Conservation (phyloP, 352 stramenopile species). For the Lagenidium sp. region DNA sequence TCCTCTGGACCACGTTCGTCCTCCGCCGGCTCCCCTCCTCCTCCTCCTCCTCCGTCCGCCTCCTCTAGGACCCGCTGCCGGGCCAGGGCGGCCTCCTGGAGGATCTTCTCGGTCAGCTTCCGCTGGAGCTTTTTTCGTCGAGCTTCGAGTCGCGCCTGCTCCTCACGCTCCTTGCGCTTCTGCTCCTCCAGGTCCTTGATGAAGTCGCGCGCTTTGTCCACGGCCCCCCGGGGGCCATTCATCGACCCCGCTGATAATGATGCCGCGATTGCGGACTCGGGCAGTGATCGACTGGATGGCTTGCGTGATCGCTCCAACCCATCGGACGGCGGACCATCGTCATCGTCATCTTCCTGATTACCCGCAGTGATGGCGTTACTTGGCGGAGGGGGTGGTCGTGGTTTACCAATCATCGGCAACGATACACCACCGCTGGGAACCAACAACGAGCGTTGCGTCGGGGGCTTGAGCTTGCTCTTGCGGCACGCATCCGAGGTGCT, state of each 20-base stretch:
- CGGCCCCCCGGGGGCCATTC: too few relatives aligned
- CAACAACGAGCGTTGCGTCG: constrained; percentile 6
- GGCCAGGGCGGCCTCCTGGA: constrained; percentile 30
- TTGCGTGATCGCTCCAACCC: too few relatives aligned
- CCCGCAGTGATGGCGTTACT: neutral
- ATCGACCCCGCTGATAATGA: too few relatives aligned
- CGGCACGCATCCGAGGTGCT: neutral
- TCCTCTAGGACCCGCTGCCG: constrained; percentile 1
- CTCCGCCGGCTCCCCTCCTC: constrained; percentile 13
- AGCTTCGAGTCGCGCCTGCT: constrained; percentile 26
- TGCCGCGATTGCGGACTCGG: too few relatives aligned
- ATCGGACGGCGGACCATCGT: neutral
- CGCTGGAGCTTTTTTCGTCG: constrained; percentile 50
- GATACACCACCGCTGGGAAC: too few relatives aligned
- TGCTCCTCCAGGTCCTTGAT: constrained; percentile 70
- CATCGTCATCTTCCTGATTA: constrained; percentile 4
- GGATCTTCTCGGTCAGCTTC: constrained; percentile 45
- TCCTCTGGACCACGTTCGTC: neutral
- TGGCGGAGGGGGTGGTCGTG: too few relatives aligned
- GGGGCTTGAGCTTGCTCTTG: constrained; percentile 15
- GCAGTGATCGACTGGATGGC: too few relatives aligned
- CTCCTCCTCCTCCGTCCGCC: neutral
- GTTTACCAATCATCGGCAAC: too few relatives aligned
- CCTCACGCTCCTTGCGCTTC: constrained; percentile 54
- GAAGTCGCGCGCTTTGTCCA: constrained; percentile 55